phyloP scores from a whole-genome alignment of 2,329 filamentous ascomycete species.

The Colletotrichum cordylinicola region DNA sequence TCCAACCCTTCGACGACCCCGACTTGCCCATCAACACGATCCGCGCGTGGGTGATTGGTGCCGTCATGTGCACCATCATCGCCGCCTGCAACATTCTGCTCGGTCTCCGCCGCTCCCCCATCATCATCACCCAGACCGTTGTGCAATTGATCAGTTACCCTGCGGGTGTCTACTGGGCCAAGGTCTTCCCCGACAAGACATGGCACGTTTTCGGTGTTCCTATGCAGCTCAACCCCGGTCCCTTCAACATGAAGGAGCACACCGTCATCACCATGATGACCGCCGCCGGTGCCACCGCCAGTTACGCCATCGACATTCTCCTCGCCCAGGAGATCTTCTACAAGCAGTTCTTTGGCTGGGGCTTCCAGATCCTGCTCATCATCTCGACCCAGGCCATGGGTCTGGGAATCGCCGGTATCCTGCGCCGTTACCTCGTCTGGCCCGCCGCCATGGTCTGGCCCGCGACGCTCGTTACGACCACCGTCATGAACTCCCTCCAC shows the following conservation, averaged over 20 bases:
- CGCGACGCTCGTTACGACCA: conserved; percentile 57
- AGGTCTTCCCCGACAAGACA: conserved; percentile 32
- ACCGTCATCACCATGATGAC: conserved; percentile 54
- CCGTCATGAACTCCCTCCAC: conserved; percentile 55
- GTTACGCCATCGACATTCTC: conserved; percentile 46
- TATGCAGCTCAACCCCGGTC: conserved; percentile 43
- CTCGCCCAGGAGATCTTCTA: conserved; percentile 53
- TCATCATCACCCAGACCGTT: conserved; percentile 58
- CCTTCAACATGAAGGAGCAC: conserved; percentile 54
- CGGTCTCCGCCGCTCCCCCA: conserved; percentile 52
- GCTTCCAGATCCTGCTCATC: conserved; percentile 59
- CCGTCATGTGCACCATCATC: conserved; percentile 62
- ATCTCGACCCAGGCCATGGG: conserved; percentile 63
- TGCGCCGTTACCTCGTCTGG: conserved; percentile 57
- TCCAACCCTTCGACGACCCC: conserved; percentile 42
- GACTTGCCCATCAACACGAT: conserved; percentile 63
- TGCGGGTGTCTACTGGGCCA: conserved; percentile 38
- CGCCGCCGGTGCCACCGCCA: conserved; percentile 37
- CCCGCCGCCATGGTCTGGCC: conserved; percentile 66
- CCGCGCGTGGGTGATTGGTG: conserved; percentile 64
- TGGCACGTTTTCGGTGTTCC: conserved; percentile 36
- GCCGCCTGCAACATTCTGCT: conserved; percentile 64
- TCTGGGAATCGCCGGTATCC: conserved; percentile 61
- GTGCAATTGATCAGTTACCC: conserved; percentile 62
- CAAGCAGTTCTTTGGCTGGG: conserved; percentile 50